phyloP scores from a whole-genome alignment of 192 early-diverging fungal species.

The Coemansia sp. region DNA sequence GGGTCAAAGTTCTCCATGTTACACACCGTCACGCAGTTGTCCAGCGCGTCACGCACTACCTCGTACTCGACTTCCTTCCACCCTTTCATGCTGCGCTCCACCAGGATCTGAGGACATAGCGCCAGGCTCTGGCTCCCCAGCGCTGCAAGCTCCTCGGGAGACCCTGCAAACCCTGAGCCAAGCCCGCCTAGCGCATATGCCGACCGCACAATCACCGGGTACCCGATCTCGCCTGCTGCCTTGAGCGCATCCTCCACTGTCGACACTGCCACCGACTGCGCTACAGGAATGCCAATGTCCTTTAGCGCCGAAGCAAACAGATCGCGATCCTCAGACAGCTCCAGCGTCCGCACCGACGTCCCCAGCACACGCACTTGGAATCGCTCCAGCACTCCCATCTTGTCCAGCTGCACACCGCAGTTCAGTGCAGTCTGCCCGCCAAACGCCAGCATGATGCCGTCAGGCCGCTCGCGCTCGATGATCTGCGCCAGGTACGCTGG shows the following conservation, averaged over 20 bases:
- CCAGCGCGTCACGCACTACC: slow-evolving; percentile 91
- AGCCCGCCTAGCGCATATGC: slow-evolving; percentile 94
- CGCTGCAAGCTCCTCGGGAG: slow-evolving; percentile 66
- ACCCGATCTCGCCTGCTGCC: slow-evolving; percentile 82
- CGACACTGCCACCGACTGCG: slow-evolving; percentile 84
- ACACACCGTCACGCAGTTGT: slow-evolving; percentile 99
- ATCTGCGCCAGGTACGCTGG: slow-evolving; percentile 90
- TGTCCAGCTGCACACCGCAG: slow-evolving; percentile 86
- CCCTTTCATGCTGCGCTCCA: slow-evolving; percentile 95
- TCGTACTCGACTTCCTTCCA: slow-evolving; percentile 99
- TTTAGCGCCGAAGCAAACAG: slow-evolving; percentile 91
- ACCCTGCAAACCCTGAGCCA: slow-evolving; percentile 91
- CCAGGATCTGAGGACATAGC: slow-evolving; percentile 87
- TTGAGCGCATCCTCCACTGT: slow-evolving; percentile 81
- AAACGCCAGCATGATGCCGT: slow-evolving; percentile 93
- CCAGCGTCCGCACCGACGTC: slow-evolving; percentile 88
- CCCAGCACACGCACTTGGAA: slow-evolving; percentile 89
- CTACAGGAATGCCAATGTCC: slow-evolving; percentile 74
- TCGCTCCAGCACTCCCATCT: slow-evolving; percentile 76
- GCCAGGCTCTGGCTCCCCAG: slow-evolving; percentile 84
- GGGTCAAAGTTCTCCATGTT: slow-evolving; percentile 99
- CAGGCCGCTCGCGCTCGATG: slow-evolving; percentile 89
- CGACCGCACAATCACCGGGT: slow-evolving; percentile 92
- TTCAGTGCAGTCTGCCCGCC: slow-evolving; percentile 97
- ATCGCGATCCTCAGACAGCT: slow-evolving; percentile 92